Base-by-base conservation (phyloP, 345 rosid species). In the Brassica nigra region DNA sequence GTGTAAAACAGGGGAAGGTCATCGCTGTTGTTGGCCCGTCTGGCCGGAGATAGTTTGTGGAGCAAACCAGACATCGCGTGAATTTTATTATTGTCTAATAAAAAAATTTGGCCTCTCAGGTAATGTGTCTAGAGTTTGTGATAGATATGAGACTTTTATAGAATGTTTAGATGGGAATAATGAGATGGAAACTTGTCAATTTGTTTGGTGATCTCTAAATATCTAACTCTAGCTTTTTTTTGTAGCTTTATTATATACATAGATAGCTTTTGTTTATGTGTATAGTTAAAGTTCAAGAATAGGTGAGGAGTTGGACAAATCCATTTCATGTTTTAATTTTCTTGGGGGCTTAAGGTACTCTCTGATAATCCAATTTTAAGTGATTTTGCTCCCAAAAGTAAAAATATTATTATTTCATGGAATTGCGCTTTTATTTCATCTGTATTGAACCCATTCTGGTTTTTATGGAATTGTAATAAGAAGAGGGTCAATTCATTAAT, bases 121-220 rank as follows among this genome's bases (percentile, higher is more conserved):
- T 33, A 57, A 18, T 66, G 54, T 55, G 11, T 72, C 9, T 33
- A 47, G 8, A 33, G 63, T 7, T 9, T 28, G 52, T 58, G 39
- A 66, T 66, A 12, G 54, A 27, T 49, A 71, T 16, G 58, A 33
- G 27, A 28, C 44, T 59, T 69, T 29, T 76, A 52, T 62, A 80
- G 67, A 63, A 70, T 11, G 42, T 79, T 61, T 71, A 28, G 72
- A 78, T 85, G 33, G 83, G 76, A 80, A 78, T 39, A 27, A 31
- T 31, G 23, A 58, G 59, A 15, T 23, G 4, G 20, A 52, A 79
- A 23, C 65, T 67, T 66, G 82, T 86, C 70, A 77, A 87, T 69
- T 59, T 4, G 91, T 86, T 88, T 86, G 95, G 93, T 87, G 83
- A 85, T 81, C 82, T 70, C 66, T 42, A 76, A 83, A 55, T 73